Percentiles rank a stretch among this genome's conserved stretches.
These are phyloP conservation scores for Astragalus membranaceus DNA, from an alignment of 306 rosid genomes.

Conservation along the genomic window DNA sequence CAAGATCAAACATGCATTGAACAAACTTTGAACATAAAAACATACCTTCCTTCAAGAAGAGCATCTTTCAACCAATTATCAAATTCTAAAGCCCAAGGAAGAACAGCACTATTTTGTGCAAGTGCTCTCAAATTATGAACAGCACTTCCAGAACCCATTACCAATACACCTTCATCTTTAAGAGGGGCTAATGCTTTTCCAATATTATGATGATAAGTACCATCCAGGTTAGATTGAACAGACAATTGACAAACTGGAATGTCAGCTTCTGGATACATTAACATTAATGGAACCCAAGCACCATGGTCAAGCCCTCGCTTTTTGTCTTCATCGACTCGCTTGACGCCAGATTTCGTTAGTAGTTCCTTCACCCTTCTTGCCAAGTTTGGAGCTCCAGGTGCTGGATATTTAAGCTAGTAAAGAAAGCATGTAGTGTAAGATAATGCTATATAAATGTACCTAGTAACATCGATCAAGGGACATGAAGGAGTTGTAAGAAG, in stretches of 20 bases:
- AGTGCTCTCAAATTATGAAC: slow-evolving; percentile 60
- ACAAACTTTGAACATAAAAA: slow-evolving; percentile 8
- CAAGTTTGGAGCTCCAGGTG: slow-evolving; percentile 68
- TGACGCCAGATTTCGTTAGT: slow-evolving; percentile 35
- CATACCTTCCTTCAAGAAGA: slow-evolving; percentile 63
- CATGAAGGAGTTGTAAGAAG: too few species aligned
- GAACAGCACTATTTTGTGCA: not conserved
- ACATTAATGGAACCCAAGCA: slow-evolving; percentile 74
- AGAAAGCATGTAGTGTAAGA: not conserved
- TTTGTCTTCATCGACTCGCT: slow-evolving; percentile 49
- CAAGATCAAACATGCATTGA: not conserved
- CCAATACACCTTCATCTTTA: slow-evolving; percentile 65
- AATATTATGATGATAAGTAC: slow-evolving; percentile 50
- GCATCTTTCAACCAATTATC: slow-evolving; percentile 70
- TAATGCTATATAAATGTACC: not conserved
- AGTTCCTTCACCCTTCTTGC: slow-evolving; percentile 68
- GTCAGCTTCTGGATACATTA: slow-evolving; percentile 85
- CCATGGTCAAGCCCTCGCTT: slow-evolving; percentile 86
- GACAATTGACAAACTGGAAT: slow-evolving; percentile 84
- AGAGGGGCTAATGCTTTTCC: slow-evolving; percentile 79
- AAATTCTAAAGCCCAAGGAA: slow-evolving; percentile 71
- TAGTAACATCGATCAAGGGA: too few species aligned
- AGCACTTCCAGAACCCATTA: slow-evolving; percentile 80
- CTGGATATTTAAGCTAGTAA: slow-evolving; percentile 63
- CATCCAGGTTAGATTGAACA: slow-evolving; percentile 49